phyloP scores from a whole-genome alignment of 306 rosid genomes.

The Neltuma alba region DNA sequence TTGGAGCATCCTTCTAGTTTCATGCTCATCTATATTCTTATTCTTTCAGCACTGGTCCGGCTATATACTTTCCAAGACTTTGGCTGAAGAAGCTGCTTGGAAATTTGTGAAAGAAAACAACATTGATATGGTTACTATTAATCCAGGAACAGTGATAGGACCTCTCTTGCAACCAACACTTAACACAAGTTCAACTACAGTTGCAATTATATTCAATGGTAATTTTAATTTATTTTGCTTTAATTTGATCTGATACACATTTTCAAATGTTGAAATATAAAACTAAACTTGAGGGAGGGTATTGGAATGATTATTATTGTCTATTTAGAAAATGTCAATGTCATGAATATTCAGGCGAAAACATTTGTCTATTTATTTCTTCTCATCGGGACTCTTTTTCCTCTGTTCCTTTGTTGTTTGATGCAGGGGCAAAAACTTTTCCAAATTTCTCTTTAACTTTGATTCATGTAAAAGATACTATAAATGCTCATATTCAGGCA shows the following conservation, averaged over 20 bases:
- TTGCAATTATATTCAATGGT: constrained; percentile 66
- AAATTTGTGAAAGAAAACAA: constrained; percentile 60
- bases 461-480: neutral
- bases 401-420: neutral
- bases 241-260: no score
- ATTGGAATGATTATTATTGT: no score
- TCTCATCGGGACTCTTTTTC: neutral
- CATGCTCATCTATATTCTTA: neutral
- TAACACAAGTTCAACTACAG: constrained; percentile 50
- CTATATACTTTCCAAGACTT: constrained; percentile 64
- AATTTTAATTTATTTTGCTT: neutral
- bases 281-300: no score
- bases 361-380: no score
- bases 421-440: neutral
- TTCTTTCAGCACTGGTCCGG: constrained; percentile 37
- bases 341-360: no score
- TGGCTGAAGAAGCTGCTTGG: constrained; percentile 75
- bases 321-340: neutral
- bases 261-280: no score
- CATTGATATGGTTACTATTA: constrained; percentile 59
- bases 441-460: neutral
- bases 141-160: constrained; percentile 64
- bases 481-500: neutral
- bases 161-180: constrained; percentile 71
- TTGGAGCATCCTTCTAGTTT: neutral